phyloP scores from a whole-genome alignment of 2,329 filamentous ascomycete genomes.

The Botrytis medusae region DNA sequence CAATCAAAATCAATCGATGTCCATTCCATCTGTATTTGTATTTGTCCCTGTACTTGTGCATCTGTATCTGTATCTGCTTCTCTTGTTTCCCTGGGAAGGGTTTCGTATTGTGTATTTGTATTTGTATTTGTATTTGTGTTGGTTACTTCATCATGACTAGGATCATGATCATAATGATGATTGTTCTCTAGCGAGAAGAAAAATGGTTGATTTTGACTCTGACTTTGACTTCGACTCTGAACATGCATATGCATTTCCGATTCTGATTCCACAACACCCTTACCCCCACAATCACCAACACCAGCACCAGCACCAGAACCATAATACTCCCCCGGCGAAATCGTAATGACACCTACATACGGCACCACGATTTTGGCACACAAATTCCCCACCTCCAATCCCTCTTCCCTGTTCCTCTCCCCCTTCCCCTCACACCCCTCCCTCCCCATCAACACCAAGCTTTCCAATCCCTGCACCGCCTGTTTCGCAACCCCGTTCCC shows the following conservation, averaged over 20 bases:
- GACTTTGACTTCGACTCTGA: too few species aligned
- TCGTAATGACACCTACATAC: neutral
- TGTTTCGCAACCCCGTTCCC: neutral
- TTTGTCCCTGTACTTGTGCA: neutral
- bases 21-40: neutral
- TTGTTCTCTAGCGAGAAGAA: neutral
- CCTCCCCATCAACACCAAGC: too few species aligned
- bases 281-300: neutral
- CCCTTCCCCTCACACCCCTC: neutral
- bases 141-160: neutral
- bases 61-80: neutral
- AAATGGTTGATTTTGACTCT: too few species aligned
- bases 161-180: neutral
- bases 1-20: neutral
- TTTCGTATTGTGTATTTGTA: neutral
- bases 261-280: too few species aligned
- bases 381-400: neutral
- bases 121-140: too few species aligned
- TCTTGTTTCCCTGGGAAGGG: neutral
- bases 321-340: neutral
- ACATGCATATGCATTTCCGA: neutral
- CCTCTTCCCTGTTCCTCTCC: too few species aligned
- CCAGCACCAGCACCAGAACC: neutral
- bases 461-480: neutral
- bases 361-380: neutral